Base-by-base conservation (phyloP, 1,284 basidiomycete genomes). In the Agaricales sp. region DNA sequence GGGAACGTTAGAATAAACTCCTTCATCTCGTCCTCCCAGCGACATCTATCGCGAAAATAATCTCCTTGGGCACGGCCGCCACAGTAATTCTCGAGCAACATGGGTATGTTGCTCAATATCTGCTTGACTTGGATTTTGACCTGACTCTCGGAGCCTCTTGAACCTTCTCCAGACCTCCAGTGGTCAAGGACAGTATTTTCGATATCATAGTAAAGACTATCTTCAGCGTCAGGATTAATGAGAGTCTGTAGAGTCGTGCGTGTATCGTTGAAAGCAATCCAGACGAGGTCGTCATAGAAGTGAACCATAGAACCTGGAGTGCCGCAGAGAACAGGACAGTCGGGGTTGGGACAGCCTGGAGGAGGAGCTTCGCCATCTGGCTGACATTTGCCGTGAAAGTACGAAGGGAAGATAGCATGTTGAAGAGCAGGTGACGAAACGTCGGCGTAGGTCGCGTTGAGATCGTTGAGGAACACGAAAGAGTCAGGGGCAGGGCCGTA, bases 271-370 rank as follows among this genome's bases (percentile, higher is more conserved):
- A 68, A 80, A 4, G 69, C 76, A 58, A 81, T 74, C 50, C 57
- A 64, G 37, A 65, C 59, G 22, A 87, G 66, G 21, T 57, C 69
- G 8, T 66, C 49, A 61, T 73, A 87, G 65, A 78, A 82, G 63
- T 86, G 81, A 4, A 81, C 74, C 55, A 87, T 64, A 4, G 83
- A 87, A 13, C 84, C 84, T n/a, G 85, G 82, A 3, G 84, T 87
- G 57, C 85, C 84, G 56, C 84, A 87, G 41, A 85, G 74, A 51
- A 84, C 73, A 25, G 81, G 75, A 60, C 85, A 87, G 59, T 86
- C 77, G 23, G 84, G 83, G 57, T 87, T 83, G 2, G 85, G 84
- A 56, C 86, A 88, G 22, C 85, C 86, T 3, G 64, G 48, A 12
- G 83, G 84, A 21, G 79, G 72, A 49, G 71, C 63, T n/a, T n/a